These are phyloP conservation scores for Russula olivacea DNA, from an alignment of 768 basidiomycete genomes.

Conservation along the genomic window DNA sequence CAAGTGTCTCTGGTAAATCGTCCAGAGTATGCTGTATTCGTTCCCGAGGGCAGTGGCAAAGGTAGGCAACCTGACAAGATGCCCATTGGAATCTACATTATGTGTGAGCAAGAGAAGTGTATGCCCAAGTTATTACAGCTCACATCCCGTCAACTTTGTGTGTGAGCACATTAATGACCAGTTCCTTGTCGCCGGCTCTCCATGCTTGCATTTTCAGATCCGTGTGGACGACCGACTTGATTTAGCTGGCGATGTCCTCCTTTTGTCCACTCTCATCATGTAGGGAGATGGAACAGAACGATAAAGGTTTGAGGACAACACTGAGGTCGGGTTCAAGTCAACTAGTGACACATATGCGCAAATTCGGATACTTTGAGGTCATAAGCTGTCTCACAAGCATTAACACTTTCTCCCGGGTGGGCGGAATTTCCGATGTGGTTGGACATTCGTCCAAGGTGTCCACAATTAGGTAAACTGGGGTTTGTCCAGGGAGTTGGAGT, in stretches of 20 bases:
- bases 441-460: not conserved
- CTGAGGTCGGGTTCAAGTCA: not conserved
- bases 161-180: not conserved
- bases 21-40: not conserved
- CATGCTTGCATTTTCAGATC: not conserved
- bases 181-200: not conserved
- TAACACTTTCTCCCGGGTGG: not conserved
- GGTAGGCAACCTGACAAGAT: no score
- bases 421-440: not conserved
- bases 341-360: not conserved
- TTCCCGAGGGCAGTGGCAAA: not conserved
- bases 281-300: not conserved
- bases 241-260: not conserved
- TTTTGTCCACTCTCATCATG: not conserved
- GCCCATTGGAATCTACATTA: not conserved
- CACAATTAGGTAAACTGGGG: not conserved
- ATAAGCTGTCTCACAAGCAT: not conserved
- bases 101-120: not conserved
- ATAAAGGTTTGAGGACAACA: not conserved
- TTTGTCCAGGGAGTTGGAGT: not conserved
- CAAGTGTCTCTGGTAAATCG: not conserved
- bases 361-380: no score
- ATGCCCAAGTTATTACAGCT: not conserved
- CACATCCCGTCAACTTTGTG: not conserved
- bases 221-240: not conserved